phyloP scores from a whole-genome alignment of 129 eudicot genomes.

The Lonicera japonica region DNA sequence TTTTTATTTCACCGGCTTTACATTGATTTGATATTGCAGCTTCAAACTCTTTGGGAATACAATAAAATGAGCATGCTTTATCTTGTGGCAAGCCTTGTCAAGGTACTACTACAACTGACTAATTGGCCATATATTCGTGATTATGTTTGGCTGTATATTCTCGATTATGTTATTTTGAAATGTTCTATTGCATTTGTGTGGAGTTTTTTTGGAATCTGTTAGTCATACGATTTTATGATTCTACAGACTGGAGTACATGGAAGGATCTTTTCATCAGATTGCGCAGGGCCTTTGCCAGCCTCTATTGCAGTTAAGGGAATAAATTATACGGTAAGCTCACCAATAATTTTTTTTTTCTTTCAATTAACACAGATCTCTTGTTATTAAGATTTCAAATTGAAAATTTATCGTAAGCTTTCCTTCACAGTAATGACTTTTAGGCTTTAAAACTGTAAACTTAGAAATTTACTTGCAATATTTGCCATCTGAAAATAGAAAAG shows the following conservation, averaged over 20 bases:
- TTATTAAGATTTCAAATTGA: background rate
- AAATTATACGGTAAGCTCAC: constrained; percentile 59
- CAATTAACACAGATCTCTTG: background rate
- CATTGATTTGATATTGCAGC: constrained; percentile 39
- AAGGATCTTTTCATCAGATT: constrained; percentile 61
- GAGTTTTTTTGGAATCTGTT: background rate
- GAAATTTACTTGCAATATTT: no score
- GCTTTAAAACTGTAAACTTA: background rate
- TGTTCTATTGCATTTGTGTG: background rate
- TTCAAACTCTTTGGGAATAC: constrained; percentile 58
- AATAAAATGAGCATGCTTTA: constrained; percentile 84
- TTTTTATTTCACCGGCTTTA: background rate
- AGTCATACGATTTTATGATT: no score
- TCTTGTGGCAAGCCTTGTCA: constrained; percentile 78
- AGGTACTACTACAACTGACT: constrained; percentile 37
- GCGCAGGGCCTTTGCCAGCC: constrained; percentile 82
- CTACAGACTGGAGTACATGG: constrained; percentile 64
- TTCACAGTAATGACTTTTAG: background rate
- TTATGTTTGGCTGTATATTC: no score
- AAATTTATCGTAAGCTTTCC: background rate
- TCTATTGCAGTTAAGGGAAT: constrained; percentile 63
- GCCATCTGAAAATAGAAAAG: no score
- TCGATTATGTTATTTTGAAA: no score
- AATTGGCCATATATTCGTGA: no score
- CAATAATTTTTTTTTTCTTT: no score